Conservation (phyloP, 2,329 filamentous ascomycete species). For the Pestalotiopsis sp. region DNA sequence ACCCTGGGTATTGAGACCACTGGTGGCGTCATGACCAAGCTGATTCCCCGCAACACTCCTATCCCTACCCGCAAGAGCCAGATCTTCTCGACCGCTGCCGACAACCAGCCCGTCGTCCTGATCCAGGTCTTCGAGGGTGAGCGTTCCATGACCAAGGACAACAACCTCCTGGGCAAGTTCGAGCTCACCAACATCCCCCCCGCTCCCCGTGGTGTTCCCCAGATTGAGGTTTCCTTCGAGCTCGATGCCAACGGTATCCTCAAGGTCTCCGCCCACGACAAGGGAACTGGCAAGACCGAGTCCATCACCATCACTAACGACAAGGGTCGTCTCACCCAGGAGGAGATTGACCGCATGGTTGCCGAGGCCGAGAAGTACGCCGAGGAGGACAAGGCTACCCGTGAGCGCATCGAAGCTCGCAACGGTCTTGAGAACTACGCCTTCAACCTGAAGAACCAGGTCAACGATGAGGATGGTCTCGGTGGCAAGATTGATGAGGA, state of each 20-base stretch:
- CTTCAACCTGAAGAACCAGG: conserved; percentile 98
- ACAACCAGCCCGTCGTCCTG: conserved; percentile 93
- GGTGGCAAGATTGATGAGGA: conserved; percentile 98
- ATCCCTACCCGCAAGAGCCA: conserved; percentile 97
- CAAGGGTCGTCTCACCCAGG: conserved; percentile 93
- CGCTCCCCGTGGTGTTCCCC: conserved; percentile 92
- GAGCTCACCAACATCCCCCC: conserved; percentile 96
- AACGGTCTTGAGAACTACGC: conserved; percentile 99
- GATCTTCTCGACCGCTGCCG: conserved; percentile 95
- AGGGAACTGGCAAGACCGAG: conserved; percentile 97
- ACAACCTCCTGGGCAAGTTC: conserved; percentile 97
- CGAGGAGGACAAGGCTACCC: conserved; percentile 98
- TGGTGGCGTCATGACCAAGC: conserved; percentile 95
- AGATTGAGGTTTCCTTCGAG: conserved; percentile 98
- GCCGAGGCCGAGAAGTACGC: conserved; percentile 96
- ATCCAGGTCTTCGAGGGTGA: conserved; percentile 97
- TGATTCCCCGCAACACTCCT: conserved; percentile 91
- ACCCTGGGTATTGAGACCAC: conserved; percentile 98
- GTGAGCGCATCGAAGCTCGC: conserved; percentile 93
- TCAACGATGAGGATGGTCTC: conserved; percentile 93
- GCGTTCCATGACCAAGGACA: conserved; percentile 92
- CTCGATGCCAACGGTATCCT: conserved; percentile 98
- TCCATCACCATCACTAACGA: conserved; percentile 99
- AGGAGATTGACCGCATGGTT: conserved; percentile 99
- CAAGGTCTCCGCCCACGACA: conserved; percentile 93